Conservation (phyloP, 139 green algal species). For the Chlamydomonas sphaeroides region DNA sequence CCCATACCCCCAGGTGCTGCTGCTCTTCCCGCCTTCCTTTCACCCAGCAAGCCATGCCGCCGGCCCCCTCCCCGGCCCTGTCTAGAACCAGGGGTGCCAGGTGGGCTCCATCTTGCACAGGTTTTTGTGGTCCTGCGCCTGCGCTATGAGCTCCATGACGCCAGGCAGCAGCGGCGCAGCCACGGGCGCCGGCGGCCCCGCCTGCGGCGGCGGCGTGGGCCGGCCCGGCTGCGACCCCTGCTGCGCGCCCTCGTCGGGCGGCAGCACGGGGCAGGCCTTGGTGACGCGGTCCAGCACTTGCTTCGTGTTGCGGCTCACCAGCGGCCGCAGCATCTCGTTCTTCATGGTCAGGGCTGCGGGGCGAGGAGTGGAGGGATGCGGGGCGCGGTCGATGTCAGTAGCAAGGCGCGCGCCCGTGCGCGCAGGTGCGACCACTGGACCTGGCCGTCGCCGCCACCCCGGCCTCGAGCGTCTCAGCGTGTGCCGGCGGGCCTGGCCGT, state of each 20-base stretch:
- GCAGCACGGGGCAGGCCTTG: slow-evolving; percentile 15
- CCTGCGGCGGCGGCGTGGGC: background rate
- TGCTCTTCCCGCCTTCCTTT: too few species aligned
- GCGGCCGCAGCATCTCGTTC: slow-evolving; percentile 44
- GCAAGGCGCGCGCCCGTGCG: too few species aligned
- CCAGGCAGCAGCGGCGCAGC: slow-evolving; percentile 65
- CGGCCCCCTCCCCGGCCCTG: too few species aligned
- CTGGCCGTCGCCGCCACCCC: too few species aligned
- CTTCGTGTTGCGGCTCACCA: slow-evolving; percentile 30
- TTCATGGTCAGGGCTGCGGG: slow-evolving; percentile 12
- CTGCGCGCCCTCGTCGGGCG: slow-evolving; percentile 8
- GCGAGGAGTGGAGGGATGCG: background rate
- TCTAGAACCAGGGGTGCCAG: slow-evolving; percentile 91
- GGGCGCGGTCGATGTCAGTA: background rate
- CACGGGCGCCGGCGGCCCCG: background rate
- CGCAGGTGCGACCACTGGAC: too few species aligned
- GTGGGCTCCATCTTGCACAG: slow-evolving; percentile 94
- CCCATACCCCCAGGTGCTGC: too few species aligned
- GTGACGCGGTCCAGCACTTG: slow-evolving; percentile 20
- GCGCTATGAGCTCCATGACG: slow-evolving; percentile 80
- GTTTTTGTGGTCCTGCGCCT: slow-evolving; percentile 75
- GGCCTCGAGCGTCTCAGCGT: too few species aligned
- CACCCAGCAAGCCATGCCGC: too few species aligned
- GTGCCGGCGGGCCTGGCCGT: too few species aligned
- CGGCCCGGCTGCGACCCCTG: background rate